These are phyloP conservation scores for Beauveria pseudobassiana DNA, from an alignment of 2,329 filamentous ascomycete genomes.

Conservation along the genomic window DNA sequence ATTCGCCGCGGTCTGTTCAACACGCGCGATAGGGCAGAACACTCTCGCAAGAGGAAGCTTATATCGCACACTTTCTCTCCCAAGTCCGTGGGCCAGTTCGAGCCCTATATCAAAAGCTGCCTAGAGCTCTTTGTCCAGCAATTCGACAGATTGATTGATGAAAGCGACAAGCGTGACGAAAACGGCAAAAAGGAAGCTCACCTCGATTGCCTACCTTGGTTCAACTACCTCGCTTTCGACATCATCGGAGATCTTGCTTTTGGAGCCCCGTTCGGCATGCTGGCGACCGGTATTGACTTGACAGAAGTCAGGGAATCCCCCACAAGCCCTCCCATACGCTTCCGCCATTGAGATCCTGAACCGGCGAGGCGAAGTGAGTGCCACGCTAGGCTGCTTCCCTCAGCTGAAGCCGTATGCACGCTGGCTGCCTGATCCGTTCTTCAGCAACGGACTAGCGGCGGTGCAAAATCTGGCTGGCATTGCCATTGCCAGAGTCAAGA, in stretches of 20 bases:
- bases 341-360: slow-evolving; percentile 85
- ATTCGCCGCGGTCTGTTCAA: slow-evolving; percentile 85
- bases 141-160: slow-evolving; percentile 56
- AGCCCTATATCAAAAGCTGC: slow-evolving; percentile 81
- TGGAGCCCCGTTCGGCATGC: slow-evolving; percentile 55
- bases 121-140: slow-evolving; percentile 65
- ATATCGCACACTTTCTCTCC: slow-evolving; percentile 80
- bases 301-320: slow-evolving; percentile 63
- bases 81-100: slow-evolving; percentile 76
- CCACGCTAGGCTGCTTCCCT: slow-evolving; percentile 68
- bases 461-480: slow-evolving; percentile 81
- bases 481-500: slow-evolving; percentile 72
- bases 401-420: slow-evolving; percentile 70
- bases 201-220: slow-evolving; percentile 73
- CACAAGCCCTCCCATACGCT: slow-evolving; percentile 57
- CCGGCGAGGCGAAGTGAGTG: slow-evolving; percentile 77
- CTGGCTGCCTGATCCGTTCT: slow-evolving; percentile 77
- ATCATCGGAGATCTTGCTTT: slow-evolving; percentile 44
- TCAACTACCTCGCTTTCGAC: slow-evolving; percentile 47
- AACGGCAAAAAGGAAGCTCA: slow-evolving; percentile 55
- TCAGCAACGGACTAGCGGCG: slow-evolving; percentile 63
- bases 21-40: slow-evolving; percentile 72
- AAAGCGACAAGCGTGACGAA: slow-evolving; percentile 36
- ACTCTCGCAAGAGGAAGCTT: slow-evolving; percentile 83
- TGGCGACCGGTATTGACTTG: slow-evolving; percentile 66